A percentile compares a stretch with the other conserved stretches of the same genome.
Evolutionary conservation across 1,139 yeast genomes (phyloP).

Genomic region (Komagataea norvegica): DNA sequence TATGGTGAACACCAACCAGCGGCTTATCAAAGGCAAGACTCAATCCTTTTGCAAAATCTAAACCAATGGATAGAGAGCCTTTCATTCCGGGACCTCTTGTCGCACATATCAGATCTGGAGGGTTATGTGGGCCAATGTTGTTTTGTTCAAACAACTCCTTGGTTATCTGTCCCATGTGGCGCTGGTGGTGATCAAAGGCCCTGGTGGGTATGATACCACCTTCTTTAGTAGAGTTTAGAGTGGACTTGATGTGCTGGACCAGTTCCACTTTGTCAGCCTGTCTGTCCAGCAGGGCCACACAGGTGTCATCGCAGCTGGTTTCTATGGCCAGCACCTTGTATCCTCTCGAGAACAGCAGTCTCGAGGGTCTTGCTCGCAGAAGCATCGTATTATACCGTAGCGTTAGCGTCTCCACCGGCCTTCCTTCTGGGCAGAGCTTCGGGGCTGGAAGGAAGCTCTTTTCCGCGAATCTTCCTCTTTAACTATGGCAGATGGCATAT

Average conservation of each 20-base stretch:
- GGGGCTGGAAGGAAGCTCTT: too few species aligned
- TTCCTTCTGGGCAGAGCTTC: too few species aligned
- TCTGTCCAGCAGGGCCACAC: conserved; percentile 72
- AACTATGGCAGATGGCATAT: too few species aligned
- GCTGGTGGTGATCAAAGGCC: conserved; percentile 78
- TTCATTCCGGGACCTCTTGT: conserved; percentile 98
- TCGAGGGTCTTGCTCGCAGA: too few species aligned
- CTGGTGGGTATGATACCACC: conserved; percentile 91
- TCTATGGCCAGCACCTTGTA: conserved; percentile 83
- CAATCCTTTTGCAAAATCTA: conserved; percentile 82
- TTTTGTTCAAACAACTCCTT: conserved; percentile 32
- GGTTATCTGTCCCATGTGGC: conserved; percentile 45
- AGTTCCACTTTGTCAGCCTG: conserved; percentile 39
- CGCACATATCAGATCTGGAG: conserved; percentile 78
- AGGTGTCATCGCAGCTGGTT: conserved; percentile 93
- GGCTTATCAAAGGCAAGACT: conserved; percentile 75
- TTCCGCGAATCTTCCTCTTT: too few species aligned
- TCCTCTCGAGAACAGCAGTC: conserved; percentile 21
- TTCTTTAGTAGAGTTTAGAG: conserved; percentile 56
- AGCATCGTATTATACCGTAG: too few species aligned
- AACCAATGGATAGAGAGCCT: conserved; percentile 79
- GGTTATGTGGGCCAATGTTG: conserved; percentile 25
- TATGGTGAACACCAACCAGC: conserved; percentile 87
- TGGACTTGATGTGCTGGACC: conserved; percentile 56
- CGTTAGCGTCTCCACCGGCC: too few species aligned